Base-by-base conservation (phyloP, 2,329 filamentous ascomycete genomes). In the Aspergillus ochraceoroseus region DNA sequence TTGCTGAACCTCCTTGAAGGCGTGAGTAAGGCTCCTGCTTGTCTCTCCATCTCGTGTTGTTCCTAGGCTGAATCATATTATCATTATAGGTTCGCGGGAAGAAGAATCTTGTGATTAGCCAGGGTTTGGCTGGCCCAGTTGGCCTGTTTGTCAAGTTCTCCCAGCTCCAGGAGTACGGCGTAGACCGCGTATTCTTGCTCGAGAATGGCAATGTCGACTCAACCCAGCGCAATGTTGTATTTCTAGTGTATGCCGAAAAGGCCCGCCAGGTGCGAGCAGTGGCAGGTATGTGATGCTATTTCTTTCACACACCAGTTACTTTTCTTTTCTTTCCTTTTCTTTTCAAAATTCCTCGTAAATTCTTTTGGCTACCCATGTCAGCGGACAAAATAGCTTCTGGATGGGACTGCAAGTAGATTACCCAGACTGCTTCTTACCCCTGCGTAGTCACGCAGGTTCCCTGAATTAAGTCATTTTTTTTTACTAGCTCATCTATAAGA, bases 21-120 rank as follows among this genome's bases (percentile, higher is more conserved):
- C 67, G 92, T 98, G 84, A 79, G 88, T 85, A 70, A 70, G 67
- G 63, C 55, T 57, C 51, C 51, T 51, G 51, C 43, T 43, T 32
- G 31, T 44, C 47, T 39, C 32, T 28, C 22, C 31, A 12, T 9
- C 32, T 36, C 27, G 27, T 27, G n/a, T 51, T 47, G 44, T 35
- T 19, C 45, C 32, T 45, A 53, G 49, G 45, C 48, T 54, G 45
- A 51, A 44, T 47, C 33, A 32, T 34, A 26, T 25, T 19, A n/a
- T 39, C 19, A 23, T 35, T 48, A 30, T 60, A 98, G 92, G 87
- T 96, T 52, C 86, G 90, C 62, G 94, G 94, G 55, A 98, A 96
- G 79, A 98, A 98, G 76, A 96, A 95, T 60, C 74, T 98, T 47
- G 85, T 98, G 37, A 83, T 98, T 60, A 90, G 96, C 64, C 86